Percentiles rank a stretch among this genome's conserved stretches.
phyloP scores from a whole-genome alignment of 495 filamentous ascomycete genomes.

The Durotheca rogersii region DNA sequence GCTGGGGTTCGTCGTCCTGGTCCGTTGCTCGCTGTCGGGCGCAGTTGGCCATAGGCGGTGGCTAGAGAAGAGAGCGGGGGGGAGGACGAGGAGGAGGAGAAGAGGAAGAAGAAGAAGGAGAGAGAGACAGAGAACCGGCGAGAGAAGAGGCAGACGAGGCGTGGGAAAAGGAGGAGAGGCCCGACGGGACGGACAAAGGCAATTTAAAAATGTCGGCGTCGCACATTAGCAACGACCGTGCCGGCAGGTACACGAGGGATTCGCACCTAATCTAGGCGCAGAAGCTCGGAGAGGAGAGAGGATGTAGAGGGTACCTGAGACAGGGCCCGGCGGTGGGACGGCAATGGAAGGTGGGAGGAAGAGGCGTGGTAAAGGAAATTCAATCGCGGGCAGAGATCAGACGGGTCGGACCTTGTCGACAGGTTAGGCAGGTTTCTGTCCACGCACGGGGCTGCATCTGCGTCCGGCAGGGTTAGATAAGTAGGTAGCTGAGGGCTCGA shows the following conservation, averaged over 20 bases:
- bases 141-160: background rate
- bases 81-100: background rate
- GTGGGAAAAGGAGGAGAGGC: background rate
- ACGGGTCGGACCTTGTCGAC: background rate
- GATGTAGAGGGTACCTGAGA: too few species aligned
- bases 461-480: too few species aligned
- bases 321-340: too few species aligned
- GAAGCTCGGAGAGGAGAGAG: too few species aligned
- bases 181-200: background rate
- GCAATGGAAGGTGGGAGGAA: too few species aligned
- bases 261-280: background rate
- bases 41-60: conserved; percentile 22
- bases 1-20: conserved; percentile 3
- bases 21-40: conserved; percentile 9
- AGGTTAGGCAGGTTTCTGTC: background rate
- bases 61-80: background rate
- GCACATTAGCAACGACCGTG: conserved; percentile 1
- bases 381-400: too few species aligned
- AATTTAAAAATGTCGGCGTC: conserved; percentile 9
- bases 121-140: background rate
- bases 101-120: background rate
- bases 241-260: too few species aligned
- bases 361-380: too few species aligned
- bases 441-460: too few species aligned
- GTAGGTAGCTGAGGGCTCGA: too few species aligned